phyloP scores from a whole-genome alignment of 768 basidiomycete genomes.

The Termitomyces titanicus region DNA sequence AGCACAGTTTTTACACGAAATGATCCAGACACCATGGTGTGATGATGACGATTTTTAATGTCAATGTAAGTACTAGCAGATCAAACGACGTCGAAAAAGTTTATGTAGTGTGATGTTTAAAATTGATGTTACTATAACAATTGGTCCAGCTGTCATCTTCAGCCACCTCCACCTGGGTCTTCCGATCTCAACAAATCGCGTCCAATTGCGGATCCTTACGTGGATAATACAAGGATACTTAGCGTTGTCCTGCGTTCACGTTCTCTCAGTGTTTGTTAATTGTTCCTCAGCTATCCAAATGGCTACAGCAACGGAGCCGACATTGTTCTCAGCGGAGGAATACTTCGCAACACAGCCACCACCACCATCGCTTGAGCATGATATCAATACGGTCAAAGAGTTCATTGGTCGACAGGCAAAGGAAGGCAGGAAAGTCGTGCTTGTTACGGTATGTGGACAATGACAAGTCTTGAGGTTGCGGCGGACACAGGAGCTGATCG shows the following conservation, averaged over 20 bases:
- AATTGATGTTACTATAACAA: too few relatives aligned
- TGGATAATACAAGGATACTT: background rate
- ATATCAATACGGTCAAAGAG: slow-evolving; percentile 56
- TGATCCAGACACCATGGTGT: too few relatives aligned
- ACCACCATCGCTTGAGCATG: slow-evolving; percentile 68
- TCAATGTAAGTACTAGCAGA: too few relatives aligned
- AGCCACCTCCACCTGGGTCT: background rate
- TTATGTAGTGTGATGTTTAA: too few relatives aligned
- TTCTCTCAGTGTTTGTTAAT: too few relatives aligned
- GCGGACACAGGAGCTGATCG: background rate
- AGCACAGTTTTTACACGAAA: too few relatives aligned
- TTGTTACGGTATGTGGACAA: slow-evolving; percentile 77
- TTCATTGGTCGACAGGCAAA: slow-evolving; percentile 71
- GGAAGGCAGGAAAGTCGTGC: slow-evolving; percentile 72
- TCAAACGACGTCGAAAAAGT: too few relatives aligned
- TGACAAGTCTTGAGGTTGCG: background rate
- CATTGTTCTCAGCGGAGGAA: slow-evolving; percentile 76
- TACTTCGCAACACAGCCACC: slow-evolving; percentile 89
- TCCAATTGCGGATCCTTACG: background rate
- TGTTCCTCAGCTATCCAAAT: slow-evolving; percentile 2
- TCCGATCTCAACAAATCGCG: background rate
- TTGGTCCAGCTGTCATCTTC: too few relatives aligned
- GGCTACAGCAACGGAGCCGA: slow-evolving; percentile 21
- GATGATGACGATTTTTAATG: too few relatives aligned
- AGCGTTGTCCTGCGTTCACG: background rate